Evolutionary conservation across 371 early-diverging fungal genomes (phyloP).

Genomic region (Mortierella sp.): DNA sequence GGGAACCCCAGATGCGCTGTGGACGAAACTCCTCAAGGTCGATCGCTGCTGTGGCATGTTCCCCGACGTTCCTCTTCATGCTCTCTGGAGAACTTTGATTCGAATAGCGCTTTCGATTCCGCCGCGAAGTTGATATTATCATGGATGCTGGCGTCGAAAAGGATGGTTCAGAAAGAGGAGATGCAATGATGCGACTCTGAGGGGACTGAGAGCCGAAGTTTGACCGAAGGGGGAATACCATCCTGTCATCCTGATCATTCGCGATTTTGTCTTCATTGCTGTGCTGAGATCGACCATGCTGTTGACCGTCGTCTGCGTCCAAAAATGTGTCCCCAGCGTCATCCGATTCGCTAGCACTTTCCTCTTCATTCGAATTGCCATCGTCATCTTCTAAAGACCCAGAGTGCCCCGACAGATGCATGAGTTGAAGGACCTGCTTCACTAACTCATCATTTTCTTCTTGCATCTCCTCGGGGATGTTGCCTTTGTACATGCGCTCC

Average conservation of each 20-base stretch:
- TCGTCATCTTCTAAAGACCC: constrained; percentile 33
- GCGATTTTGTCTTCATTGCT: constrained; percentile 9
- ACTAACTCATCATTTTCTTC: constrained; percentile 47
- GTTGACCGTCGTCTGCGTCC: background rate
- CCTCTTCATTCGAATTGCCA: constrained; percentile 35
- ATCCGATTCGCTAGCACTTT: constrained; percentile 37
- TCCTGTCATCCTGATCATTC: constrained; percentile 18
- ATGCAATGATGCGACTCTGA: background rate
- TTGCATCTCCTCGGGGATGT: constrained; percentile 47
- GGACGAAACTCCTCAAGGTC: constrained; percentile 18
- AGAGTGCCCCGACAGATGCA: constrained; percentile 30
- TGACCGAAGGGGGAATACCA: background rate
- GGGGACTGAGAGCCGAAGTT: background rate
- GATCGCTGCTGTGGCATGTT: background rate
- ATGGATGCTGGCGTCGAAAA: background rate
- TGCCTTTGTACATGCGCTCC: constrained; percentile 50
- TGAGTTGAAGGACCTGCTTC: constrained; percentile 53
- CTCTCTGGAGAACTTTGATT: constrained; percentile 1
- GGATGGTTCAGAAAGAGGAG: background rate
- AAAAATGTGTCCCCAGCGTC: constrained; percentile 13
- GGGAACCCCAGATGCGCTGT: constrained; percentile 35
- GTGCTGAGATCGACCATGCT: background rate
- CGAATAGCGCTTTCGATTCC: background rate
- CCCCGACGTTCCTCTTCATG: constrained; percentile 2
- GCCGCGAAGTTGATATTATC: background rate